These are phyloP conservation scores for Orbilia ellipsospora DNA, from an alignment of 2,329 filamentous ascomycete genomes.

Conservation along the genomic window DNA sequence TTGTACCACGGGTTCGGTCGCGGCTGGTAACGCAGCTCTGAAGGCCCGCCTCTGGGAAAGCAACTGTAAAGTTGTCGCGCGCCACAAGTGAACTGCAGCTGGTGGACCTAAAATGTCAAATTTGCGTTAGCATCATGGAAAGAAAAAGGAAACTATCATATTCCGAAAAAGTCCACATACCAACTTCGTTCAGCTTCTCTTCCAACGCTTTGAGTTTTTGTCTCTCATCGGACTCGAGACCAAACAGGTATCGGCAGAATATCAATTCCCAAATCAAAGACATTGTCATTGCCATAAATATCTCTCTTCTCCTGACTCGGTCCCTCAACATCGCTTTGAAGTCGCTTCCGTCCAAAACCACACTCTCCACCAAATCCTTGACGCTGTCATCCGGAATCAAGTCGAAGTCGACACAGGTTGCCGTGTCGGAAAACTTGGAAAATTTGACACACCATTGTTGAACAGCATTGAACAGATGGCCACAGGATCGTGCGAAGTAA, in stretches of 20 bases:
- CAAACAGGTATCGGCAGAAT: constrained; percentile 97
- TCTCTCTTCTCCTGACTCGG: constrained; percentile 85
- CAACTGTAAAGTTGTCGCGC: constrained; percentile 90
- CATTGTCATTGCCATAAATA: constrained; percentile 99
- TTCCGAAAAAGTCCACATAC: constrained; percentile 58
- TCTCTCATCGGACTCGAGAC: constrained; percentile 96
- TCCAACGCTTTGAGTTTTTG: constrained; percentile 97
- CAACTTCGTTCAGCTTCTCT: constrained; percentile 88
- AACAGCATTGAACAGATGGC: constrained; percentile 93
- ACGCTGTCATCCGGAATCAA: constrained; percentile 93
- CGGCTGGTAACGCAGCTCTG: constrained; percentile 81
- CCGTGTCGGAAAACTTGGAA: constrained; percentile 81
- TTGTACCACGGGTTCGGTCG: constrained; percentile 95
- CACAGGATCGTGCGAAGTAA: constrained; percentile 93
- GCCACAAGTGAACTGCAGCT: constrained; percentile 95
- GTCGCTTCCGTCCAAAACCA: constrained; percentile 91
- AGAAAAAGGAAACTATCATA: constrained; percentile 22
- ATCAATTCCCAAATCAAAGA: constrained; percentile 99
- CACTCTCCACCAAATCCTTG: constrained; percentile 92
- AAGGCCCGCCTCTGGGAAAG: constrained; percentile 85
- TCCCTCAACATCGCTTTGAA: constrained; percentile 89
- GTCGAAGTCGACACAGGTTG: constrained; percentile 56
- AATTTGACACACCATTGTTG: constrained; percentile 98
- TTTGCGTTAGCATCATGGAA: constrained; percentile 37
- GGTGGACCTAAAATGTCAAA: constrained; percentile 68